Base-by-base conservation (phyloP, 1,139 yeast species). In the Debaryomycetaceae sp. region DNA sequence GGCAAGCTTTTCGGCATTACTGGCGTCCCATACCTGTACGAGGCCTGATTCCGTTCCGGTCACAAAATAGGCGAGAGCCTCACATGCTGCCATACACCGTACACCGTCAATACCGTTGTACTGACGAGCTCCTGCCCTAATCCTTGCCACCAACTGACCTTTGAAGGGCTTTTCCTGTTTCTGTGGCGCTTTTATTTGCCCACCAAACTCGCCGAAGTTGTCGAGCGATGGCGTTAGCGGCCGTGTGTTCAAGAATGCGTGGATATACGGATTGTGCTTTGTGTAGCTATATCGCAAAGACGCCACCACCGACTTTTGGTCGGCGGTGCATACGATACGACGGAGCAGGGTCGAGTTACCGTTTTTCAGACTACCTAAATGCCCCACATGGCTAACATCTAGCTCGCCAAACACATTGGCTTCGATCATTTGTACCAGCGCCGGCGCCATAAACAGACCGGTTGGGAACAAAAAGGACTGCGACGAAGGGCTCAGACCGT, bases 21-120 rank as follows among this genome's bases (percentile, higher is more conserved):
- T 47, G 2, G 77, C 55, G 43, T 85, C 94, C 97, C 97, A 90
- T 0, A 90, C 53, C 37, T 73, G 77, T 26, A 90, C 44, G 3
- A 56, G 43, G 0, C 97, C 96, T 28, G 68, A 65, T 26, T 75
- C 78, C 4, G 92, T 81, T 3, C 87, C 95, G 1, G 92, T 77
- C 2, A 85, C 58, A 39, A 90, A 77, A 41, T 72, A 80, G 24
- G 70, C 70, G 14, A 73, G 68, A 25, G 78, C 74, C 0, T 85
- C 79, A 11, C 76, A 59, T 0, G 71, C 68, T 3, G 65, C 68
- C 7, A 86, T 51, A 26, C 77, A 58, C 16, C 66, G 75, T 10
- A 86, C 58, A 2, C 57, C 56, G 33, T 58, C 66, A 5, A 53
- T 47, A 1, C 39, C 37, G 3, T 45, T 45, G 4, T 40, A 38